Evolutionary conservation across 2,329 filamentous ascomycete genomes (phyloP).

Genomic region (Stromatinia cepivora): DNA sequence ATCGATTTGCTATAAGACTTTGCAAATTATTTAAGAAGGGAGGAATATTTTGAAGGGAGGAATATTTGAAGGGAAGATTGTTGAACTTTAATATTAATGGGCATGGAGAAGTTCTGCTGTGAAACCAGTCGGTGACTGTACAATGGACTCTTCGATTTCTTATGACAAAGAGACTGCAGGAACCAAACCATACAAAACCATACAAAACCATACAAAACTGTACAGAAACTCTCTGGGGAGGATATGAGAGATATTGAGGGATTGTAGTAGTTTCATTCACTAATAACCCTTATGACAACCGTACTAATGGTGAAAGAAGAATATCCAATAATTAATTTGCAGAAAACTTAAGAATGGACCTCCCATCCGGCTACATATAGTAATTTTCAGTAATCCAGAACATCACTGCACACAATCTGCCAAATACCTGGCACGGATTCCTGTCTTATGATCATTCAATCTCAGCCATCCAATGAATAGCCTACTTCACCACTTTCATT

Average conservation of each 20-base stretch:
- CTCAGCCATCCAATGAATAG: constrained; percentile 58
- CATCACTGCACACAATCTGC: not conserved
- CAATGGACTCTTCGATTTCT: no score
- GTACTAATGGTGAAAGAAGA: not conserved
- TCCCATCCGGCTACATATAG: not conserved
- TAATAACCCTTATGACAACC: no score
- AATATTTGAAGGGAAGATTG: not conserved
- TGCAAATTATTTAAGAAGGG: not conserved
- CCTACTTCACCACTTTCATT: constrained; percentile 60
- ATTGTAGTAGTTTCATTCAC: not conserved
- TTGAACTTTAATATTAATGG: not conserved
- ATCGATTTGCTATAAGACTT: not conserved
- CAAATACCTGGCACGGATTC: not conserved
- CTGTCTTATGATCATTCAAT: not conserved
- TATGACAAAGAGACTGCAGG: not conserved
- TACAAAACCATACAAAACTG: not conserved
- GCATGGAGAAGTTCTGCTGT: not conserved
- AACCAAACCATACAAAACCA: not conserved
- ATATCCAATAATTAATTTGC: not conserved
- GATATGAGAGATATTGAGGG: fast-evolving
- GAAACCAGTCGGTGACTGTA: no score
- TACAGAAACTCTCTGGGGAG: not conserved
- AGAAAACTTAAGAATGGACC: not conserved
- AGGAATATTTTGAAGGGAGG: no score
- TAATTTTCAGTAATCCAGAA: no score